A percentile compares a stretch with the other conserved stretches of the same genome.
Conservation (phyloP, 257 asterid species). For the Phtheirospermum japonicum region DNA sequence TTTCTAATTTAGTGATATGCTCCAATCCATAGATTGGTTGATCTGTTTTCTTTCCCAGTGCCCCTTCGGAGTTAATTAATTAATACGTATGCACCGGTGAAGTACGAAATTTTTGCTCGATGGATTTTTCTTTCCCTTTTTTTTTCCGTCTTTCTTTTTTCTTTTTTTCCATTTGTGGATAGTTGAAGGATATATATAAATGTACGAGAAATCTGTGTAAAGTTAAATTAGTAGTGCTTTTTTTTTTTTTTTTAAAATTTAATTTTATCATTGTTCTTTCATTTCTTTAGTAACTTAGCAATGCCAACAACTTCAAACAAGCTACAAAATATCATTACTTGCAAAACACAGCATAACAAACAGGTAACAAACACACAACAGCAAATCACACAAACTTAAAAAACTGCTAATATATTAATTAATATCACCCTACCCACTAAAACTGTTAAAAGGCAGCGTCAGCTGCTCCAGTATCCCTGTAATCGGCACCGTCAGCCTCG, state of each 20-base stretch:
- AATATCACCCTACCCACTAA: constrained; percentile 24
- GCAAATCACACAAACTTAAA: not conserved
- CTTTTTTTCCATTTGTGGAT: no score
- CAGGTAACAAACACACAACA: no score
- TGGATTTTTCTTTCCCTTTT: not conserved
- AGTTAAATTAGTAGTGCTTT: not conserved
- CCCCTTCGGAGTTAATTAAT: constrained; percentile 4
- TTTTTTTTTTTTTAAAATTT: no score
- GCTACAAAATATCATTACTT: not conserved
- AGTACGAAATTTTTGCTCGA: not conserved
- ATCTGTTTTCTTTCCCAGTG: not conserved
- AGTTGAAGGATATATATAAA: not conserved
- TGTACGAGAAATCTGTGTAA: not conserved
- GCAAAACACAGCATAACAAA: not conserved
- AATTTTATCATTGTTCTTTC: not conserved
- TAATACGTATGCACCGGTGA: not conserved
- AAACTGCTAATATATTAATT: not conserved
- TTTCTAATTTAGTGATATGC: not conserved
- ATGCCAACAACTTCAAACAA: not conserved
- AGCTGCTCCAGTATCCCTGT: constrained; percentile 81
- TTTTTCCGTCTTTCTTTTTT: no score
- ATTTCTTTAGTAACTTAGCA: no score
- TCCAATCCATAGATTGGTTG: no score
- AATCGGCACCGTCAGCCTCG: constrained; percentile 66
- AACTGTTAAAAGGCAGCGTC: constrained; percentile 67